Conservation (phyloP, 306 rosid genomes). For the Vachellia pachyceras region DNA sequence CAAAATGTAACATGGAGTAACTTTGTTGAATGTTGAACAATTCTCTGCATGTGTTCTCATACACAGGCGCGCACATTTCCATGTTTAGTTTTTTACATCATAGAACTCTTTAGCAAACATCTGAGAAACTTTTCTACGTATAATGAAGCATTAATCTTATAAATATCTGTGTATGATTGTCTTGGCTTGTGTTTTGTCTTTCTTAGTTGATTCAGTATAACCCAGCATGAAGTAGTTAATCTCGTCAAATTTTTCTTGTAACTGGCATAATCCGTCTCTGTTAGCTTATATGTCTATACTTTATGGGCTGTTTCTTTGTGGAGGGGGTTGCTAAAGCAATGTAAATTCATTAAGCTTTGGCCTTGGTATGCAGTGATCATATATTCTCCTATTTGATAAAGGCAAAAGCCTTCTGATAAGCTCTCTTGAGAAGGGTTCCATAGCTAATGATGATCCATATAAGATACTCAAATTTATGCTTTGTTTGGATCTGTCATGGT, state of each 20-base stretch:
- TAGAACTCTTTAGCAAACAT: background rate
- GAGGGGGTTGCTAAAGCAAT: background rate
- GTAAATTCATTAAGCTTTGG: background rate
- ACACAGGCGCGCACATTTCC: background rate
- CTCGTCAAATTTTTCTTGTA: background rate
- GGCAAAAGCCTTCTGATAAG: background rate
- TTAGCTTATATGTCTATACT: background rate
- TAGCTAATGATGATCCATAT: background rate
- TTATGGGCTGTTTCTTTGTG: background rate
- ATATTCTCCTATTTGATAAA: background rate
- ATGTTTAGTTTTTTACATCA: background rate
- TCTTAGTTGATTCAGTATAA: background rate
- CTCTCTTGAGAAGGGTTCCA: background rate
- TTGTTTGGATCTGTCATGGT: background rate
- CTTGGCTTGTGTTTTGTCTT: background rate
- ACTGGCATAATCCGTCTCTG: background rate
- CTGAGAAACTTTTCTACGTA: background rate
- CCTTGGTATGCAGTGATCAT: background rate
- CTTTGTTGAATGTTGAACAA: background rate
- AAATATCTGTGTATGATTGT: background rate
- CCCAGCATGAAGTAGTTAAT: background rate
- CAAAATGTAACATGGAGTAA: background rate
- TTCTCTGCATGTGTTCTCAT: background rate
- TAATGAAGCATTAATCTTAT: background rate
- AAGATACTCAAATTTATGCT: background rate